Evolutionary conservation across 1,284 basidiomycete genomes (phyloP), one percentile per base, ranked within the genome.

Genomic region (Laetiporus sulphureus): DNA sequence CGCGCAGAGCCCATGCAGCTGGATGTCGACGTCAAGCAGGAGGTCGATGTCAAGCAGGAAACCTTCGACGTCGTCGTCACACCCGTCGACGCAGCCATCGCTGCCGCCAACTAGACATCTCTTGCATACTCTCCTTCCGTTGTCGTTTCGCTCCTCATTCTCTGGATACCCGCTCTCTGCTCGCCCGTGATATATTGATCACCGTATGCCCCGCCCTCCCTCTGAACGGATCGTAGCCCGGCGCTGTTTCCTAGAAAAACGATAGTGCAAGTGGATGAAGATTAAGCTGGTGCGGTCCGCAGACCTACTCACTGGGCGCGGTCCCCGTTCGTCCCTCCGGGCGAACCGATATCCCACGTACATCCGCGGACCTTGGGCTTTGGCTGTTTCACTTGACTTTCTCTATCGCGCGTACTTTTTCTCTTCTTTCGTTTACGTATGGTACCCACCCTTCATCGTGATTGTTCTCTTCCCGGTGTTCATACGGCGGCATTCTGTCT

Each of bases 361-460:
- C 41, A 48, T 43, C 45, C 51, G 53, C 56, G 57, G 60, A 56
- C 54, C 50, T 69, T 76, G 75, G 75, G 76, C 72, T 77, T 69
- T 78, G 71, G 74, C 77, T 77, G 74, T 68, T 61, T 59, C 61
- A 63, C 62, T 69, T 53, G 51, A 42, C 46, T 38, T 56, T 54
- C 49, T 40, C 43, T n/a, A 32, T 32, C 23, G 36, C 40, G 42
- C 47, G 34, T 47, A 32, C 41, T 42, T 32, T 41, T 42, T 32
- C 27, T 38, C 41, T 36, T 18, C 46, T 30, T 22, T 31, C 39
- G 22, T 40, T 19, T 46, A 44, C 30, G 18, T n/a, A n/a, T 31
- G n/a, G 36, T 47, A 18, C 32, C 30, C 40, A 30, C 36, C 40
- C 21, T 35, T 21, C 25, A 31, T 36, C 32, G 35, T 27, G 13